Evolutionary conservation across 2,329 filamentous ascomycete genomes (phyloP).

Genomic region (Fusarium penzigii): DNA sequence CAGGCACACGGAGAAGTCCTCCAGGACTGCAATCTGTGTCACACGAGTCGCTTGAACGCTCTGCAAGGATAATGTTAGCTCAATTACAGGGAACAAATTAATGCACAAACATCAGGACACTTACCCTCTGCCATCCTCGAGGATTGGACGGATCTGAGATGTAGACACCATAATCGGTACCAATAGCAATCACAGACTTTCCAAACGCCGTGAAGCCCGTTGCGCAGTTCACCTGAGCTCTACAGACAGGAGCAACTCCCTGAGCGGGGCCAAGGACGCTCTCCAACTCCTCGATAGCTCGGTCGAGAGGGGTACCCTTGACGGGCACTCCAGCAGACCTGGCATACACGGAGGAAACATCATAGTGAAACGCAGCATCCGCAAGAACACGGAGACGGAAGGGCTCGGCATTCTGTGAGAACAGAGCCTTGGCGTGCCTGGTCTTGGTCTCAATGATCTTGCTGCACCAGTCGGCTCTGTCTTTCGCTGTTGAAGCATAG

Average conservation of each 20-base stretch:
- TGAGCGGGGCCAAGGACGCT: constrained; percentile 69
- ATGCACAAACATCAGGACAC: constrained; percentile 30
- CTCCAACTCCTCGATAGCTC: constrained; percentile 88
- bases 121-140: constrained; percentile 85
- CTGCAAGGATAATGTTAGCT: constrained; percentile 44
- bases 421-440: constrained; percentile 82
- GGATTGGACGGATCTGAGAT: constrained; percentile 87
- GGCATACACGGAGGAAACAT: constrained; percentile 58
- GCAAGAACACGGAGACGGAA: constrained; percentile 91
- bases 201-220: constrained; percentile 85
- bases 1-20: constrained; percentile 92
- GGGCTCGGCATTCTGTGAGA: constrained; percentile 91
- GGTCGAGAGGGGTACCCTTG: constrained; percentile 85
- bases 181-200: constrained; percentile 86
- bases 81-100: not conserved
- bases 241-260: constrained; percentile 75
- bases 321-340: constrained; percentile 72
- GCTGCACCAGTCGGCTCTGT: constrained; percentile 84
- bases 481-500: constrained; percentile 75
- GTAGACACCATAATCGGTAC: constrained; percentile 92
- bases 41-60: constrained; percentile 76
- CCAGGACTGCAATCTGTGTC: constrained; percentile 90
- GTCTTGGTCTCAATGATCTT: constrained; percentile 96
- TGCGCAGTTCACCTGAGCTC: constrained; percentile 87
- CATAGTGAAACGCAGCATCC: constrained; percentile 86